Conservation (phyloP, 2,329 filamentous ascomycete genomes). For the Leptographium wingfieldii region DNA sequence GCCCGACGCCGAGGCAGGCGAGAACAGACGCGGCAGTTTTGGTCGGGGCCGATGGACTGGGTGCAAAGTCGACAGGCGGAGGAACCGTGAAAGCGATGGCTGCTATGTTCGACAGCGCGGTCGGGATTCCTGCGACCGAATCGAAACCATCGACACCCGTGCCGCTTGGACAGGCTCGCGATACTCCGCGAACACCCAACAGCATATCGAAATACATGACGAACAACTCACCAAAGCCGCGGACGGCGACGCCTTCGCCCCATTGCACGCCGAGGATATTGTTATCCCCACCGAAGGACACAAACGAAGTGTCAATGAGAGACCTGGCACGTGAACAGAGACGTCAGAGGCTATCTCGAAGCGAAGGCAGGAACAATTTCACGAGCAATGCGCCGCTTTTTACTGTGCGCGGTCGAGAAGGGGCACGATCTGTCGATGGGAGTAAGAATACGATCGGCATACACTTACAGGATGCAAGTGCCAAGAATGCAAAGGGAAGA, state of each 20-base stretch:
- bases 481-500: not conserved
- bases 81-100: slow-evolving; percentile 35
- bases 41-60: slow-evolving; percentile 5
- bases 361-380: slow-evolving; percentile 1
- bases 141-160: not conserved
- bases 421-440: no score
- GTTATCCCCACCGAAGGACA: no score
- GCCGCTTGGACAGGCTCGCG: not conserved
- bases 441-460: no score
- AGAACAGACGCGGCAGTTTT: not conserved
- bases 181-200: slow-evolving; percentile 10
- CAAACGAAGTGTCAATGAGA: not conserved
- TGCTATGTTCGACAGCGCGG: slow-evolving; percentile 34
- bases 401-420: no score
- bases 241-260: no score
- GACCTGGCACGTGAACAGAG: not conserved
- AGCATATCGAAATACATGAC: slow-evolving; percentile 15
- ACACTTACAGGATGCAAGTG: no score
- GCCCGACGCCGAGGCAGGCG: not conserved
- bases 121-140: slow-evolving; percentile 2
- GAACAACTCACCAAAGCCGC: not conserved
- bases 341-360: slow-evolving; percentile 5
- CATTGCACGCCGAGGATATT: no score
- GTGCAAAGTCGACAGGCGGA: slow-evolving; percentile 13
- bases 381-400: no score